A percentile compares a stretch with the other conserved stretches of the same genome.
phyloP scores from a whole-genome alignment of 2,329 filamentous ascomycete species.

The Scolecobasidium constrictum region DNA sequence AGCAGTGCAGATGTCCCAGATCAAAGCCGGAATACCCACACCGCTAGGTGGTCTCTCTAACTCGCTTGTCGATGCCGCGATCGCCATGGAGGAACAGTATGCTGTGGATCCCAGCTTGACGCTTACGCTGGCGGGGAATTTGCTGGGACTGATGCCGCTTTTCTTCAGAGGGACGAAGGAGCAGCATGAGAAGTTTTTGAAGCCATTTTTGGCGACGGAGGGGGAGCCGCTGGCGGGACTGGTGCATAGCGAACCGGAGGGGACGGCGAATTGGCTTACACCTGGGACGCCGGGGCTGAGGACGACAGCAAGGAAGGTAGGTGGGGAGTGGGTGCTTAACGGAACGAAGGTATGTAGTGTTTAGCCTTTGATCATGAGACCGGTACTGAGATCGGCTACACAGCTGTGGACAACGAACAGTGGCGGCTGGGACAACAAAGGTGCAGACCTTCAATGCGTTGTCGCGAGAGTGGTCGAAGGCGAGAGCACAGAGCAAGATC shows the following conservation, averaged over 20 bases:
- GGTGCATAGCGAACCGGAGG: slow-evolving; percentile 41
- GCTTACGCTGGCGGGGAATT: slow-evolving; percentile 41
- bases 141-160: slow-evolving; percentile 41
- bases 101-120: slow-evolving; percentile 38
- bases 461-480: slow-evolving; percentile 30
- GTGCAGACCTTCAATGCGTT: slow-evolving; percentile 42
- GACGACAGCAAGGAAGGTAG: slow-evolving; percentile 36
- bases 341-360: no score
- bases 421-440: slow-evolving; percentile 41
- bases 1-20: slow-evolving; percentile 32
- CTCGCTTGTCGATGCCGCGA: slow-evolving; percentile 36
- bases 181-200: slow-evolving; percentile 33
- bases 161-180: slow-evolving; percentile 33
- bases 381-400: no score
- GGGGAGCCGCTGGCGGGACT: slow-evolving; percentile 40
- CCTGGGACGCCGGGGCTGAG: slow-evolving; percentile 36
- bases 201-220: slow-evolving; percentile 34
- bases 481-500: slow-evolving; percentile 4
- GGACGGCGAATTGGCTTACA: slow-evolving; percentile 42
- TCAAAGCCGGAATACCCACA: slow-evolving; percentile 37
- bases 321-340: no score
- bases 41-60: slow-evolving; percentile 35
- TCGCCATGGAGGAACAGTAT: slow-evolving; percentile 44
- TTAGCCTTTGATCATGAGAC: no score
- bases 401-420: slow-evolving; percentile 47